Conservation (phyloP, 106 monocot genomes). For the Vanilla planifolia region DNA sequence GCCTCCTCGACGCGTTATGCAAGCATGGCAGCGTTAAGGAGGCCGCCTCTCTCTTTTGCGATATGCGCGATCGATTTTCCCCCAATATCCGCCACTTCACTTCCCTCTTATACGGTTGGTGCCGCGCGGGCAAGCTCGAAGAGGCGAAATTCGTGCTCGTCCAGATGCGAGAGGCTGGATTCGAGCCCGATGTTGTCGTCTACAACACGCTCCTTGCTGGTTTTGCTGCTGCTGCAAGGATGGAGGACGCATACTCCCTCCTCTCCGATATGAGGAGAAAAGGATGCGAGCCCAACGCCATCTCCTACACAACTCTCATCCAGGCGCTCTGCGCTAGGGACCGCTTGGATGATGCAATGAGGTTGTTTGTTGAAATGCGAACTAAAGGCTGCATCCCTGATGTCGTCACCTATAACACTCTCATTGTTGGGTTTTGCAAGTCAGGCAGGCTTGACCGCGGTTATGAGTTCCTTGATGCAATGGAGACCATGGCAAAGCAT, state of each 20-base stretch:
- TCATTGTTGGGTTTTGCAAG: slow-evolving; percentile 76
- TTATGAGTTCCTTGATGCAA: slow-evolving; percentile 48
- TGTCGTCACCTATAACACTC: slow-evolving; percentile 53
- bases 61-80: slow-evolving; percentile 52
- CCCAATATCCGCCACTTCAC: slow-evolving; percentile 71
- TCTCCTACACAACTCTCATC: slow-evolving; percentile 73
- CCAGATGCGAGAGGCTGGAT: slow-evolving; percentile 53
- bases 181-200: slow-evolving; percentile 67
- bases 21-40: slow-evolving; percentile 70
- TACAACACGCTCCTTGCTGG: slow-evolving; percentile 75
- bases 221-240: slow-evolving; percentile 47
- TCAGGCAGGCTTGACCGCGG: slow-evolving; percentile 45
- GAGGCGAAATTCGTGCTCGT: slow-evolving; percentile 70
- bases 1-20: slow-evolving; percentile 81
- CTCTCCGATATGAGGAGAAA: slow-evolving; percentile 58
- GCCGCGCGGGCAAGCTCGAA: slow-evolving; percentile 62
- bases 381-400: slow-evolving; percentile 40
- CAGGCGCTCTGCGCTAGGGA: slow-evolving; percentile 56
- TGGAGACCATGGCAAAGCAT: slow-evolving; percentile 45
- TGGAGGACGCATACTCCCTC: slow-evolving; percentile 63
- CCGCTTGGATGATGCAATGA: slow-evolving; percentile 67
- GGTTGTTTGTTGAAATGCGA: slow-evolving; percentile 80
- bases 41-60: slow-evolving; percentile 73
- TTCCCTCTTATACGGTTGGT: slow-evolving; percentile 85
- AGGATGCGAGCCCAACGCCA: slow-evolving; percentile 60